Conservation (phyloP, 345 rosid genomes). For the Salix caprea region DNA sequence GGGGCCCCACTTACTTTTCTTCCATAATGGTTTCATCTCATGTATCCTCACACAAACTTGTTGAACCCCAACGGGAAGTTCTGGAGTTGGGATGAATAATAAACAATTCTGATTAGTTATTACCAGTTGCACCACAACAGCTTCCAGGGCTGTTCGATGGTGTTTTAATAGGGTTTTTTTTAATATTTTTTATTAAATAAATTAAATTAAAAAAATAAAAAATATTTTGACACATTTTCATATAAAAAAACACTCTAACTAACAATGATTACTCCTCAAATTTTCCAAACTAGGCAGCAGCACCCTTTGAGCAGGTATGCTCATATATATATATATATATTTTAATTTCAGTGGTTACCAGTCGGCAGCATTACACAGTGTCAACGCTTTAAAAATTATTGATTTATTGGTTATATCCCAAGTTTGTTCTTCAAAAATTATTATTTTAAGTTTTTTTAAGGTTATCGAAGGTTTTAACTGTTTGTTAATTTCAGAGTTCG, state of each 20-base stretch:
- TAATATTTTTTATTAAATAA: no score
- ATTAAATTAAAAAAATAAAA: no score
- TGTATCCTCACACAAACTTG: background rate
- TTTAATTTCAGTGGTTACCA: background rate
- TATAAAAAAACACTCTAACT: no score
- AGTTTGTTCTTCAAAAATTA: no score
- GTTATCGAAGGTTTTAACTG: no score
- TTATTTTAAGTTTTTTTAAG: no score
- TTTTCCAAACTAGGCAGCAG: background rate
- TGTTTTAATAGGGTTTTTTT: no score
- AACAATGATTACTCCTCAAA: background rate
- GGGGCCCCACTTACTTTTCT: background rate
- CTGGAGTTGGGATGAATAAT: background rate
- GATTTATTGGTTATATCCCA: no score
- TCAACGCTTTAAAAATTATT: background rate
- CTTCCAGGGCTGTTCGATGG: no score
- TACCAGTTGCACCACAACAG: background rate
- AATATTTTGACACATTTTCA: no score
- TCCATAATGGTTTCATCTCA: background rate
- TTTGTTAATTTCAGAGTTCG: rapidly evolving
- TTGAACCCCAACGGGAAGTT: background rate
- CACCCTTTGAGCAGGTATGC: background rate
- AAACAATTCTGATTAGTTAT: background rate
- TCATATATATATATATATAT: no score
- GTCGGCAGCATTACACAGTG: background rate